Evolutionary conservation across 1,284 basidiomycete genomes (phyloP).

Genomic region (Rhodofomes roseus): DNA sequence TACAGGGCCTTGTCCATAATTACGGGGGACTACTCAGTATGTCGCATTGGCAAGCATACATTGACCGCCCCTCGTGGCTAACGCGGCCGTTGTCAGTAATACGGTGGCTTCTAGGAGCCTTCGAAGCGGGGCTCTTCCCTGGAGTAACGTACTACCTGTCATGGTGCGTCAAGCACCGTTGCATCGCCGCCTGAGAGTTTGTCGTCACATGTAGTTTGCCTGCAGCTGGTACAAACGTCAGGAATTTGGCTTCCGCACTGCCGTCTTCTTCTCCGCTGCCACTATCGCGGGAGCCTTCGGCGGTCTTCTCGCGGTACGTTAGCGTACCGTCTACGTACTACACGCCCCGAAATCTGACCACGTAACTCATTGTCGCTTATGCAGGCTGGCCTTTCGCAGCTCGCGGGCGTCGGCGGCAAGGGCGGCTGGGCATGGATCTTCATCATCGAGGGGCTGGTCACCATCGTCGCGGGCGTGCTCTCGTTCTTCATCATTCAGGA

Average conservation of each 20-base stretch:
- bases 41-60: slow-evolving; percentile 45
- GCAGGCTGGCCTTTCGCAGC: slow-evolving; percentile 66
- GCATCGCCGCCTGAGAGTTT: not conserved
- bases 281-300: slow-evolving; percentile 72
- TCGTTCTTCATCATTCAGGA: slow-evolving; percentile 80
- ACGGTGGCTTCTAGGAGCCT: slow-evolving; percentile 63
- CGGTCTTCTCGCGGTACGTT: slow-evolving; percentile 57
- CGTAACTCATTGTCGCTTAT: not conserved
- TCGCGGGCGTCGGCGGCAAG: slow-evolving; percentile 65
- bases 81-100: slow-evolving; percentile 35
- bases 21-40: slow-evolving; percentile 60
- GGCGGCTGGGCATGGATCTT: slow-evolving; percentile 70
- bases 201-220: no score
- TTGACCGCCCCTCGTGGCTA: slow-evolving; percentile 34
- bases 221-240: slow-evolving; percentile 46
- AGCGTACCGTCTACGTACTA: no score
- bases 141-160: slow-evolving; percentile 69
- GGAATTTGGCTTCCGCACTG: slow-evolving; percentile 63
- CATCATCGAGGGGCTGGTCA: slow-evolving; percentile 64
- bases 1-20: slow-evolving; percentile 65
- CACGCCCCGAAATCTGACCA: not conserved
- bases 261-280: slow-evolving; percentile 73
- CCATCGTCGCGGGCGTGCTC: slow-evolving; percentile 55
- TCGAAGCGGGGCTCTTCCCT: slow-evolving; percentile 69
- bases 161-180: slow-evolving; percentile 39